These are phyloP conservation scores for Yamadazyma conglobata DNA, from an alignment of 1,139 yeast species.

Conservation along the genomic window DNA sequence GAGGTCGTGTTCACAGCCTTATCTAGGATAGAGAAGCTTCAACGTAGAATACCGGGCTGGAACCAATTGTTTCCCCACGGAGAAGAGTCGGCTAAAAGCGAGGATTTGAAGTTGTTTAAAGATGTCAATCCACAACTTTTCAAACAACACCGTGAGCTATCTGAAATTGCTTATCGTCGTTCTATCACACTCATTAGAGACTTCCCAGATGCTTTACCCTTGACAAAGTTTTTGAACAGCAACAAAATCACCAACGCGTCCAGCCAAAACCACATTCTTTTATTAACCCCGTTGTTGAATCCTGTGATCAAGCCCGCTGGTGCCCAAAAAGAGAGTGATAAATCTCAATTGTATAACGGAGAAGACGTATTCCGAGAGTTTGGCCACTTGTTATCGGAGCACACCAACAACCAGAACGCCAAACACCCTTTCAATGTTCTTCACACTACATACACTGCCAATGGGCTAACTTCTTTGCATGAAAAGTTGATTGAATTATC, in stretches of 20 bases:
- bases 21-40: slow-evolving; percentile 43
- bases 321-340: slow-evolving; percentile 2
- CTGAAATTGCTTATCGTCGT: slow-evolving; percentile 48
- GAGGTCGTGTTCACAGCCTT: slow-evolving; percentile 43
- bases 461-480: slow-evolving; percentile 58
- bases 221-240: slow-evolving; percentile 31
- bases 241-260: slow-evolving; percentile 15
- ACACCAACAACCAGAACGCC: slow-evolving; percentile 21
- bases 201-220: slow-evolving; percentile 49
- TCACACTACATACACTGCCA: slow-evolving; percentile 64
- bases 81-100: slow-evolving; percentile 26
- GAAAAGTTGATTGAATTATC: slow-evolving; percentile 55
- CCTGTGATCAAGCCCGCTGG: slow-evolving; percentile 32
- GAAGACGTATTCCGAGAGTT: slow-evolving; percentile 57
- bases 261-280: slow-evolving; percentile 36
- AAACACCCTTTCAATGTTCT: slow-evolving; percentile 44
- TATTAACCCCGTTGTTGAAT: slow-evolving; percentile 51
- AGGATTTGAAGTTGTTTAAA: slow-evolving; percentile 24
- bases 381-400: slow-evolving; percentile 40
- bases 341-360: slow-evolving; percentile 38
- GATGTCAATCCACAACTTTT: slow-evolving; percentile 32
- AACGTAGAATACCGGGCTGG: slow-evolving; percentile 47
- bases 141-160: slow-evolving; percentile 42
- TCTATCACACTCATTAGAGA: slow-evolving; percentile 59
- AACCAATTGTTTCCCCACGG: slow-evolving; percentile 41